These are phyloP conservation scores for Bryoglossum gracile DNA, from an alignment of 495 filamentous ascomycete species.

Conservation along the genomic window DNA sequence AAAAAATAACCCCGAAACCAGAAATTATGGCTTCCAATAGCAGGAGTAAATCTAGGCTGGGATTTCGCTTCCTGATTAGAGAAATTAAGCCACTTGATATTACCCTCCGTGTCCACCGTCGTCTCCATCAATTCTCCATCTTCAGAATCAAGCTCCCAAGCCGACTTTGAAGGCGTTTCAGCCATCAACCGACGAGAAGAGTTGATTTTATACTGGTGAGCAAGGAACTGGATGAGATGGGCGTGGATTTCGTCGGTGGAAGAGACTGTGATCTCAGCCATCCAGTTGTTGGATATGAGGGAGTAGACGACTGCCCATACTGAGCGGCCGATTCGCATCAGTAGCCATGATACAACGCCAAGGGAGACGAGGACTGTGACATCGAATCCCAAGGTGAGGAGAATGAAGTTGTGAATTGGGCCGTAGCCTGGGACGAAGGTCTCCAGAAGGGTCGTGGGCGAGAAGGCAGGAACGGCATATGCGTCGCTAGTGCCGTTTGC, in stretches of 20 bases:
- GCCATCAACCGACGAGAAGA: conserved; percentile 50
- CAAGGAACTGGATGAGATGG: conserved; percentile 55
- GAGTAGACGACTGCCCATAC: conserved; percentile 18
- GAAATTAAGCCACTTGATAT: conserved; percentile 24
- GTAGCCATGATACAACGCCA: conserved; percentile 31
- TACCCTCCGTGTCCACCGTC: conserved; percentile 15
- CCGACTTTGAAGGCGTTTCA: conserved; percentile 43
- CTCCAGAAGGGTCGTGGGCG: conserved; percentile 41
- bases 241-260: conserved; percentile 53
- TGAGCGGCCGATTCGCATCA: conserved; percentile 24
- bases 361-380: conserved; percentile 48
- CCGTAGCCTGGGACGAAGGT: conserved; percentile 57
- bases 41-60: conserved; percentile 42
- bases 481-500: neutral
- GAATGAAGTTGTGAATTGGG: conserved; percentile 45
- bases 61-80: conserved; percentile 29
- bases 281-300: conserved; percentile 38
- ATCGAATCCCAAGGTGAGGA: conserved; percentile 48
- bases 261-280: conserved; percentile 47
- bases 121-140: conserved; percentile 23
- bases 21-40: conserved; percentile 38
- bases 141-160: conserved; percentile 46
- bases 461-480: neutral
- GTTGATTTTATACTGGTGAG: conserved; percentile 43
- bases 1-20: conserved; percentile 34